Percentiles rank a stretch among this genome's conserved stretches.
Conservation (phyloP, 352 stramenopile genomes). For the Phytopythium mirpurense region DNA sequence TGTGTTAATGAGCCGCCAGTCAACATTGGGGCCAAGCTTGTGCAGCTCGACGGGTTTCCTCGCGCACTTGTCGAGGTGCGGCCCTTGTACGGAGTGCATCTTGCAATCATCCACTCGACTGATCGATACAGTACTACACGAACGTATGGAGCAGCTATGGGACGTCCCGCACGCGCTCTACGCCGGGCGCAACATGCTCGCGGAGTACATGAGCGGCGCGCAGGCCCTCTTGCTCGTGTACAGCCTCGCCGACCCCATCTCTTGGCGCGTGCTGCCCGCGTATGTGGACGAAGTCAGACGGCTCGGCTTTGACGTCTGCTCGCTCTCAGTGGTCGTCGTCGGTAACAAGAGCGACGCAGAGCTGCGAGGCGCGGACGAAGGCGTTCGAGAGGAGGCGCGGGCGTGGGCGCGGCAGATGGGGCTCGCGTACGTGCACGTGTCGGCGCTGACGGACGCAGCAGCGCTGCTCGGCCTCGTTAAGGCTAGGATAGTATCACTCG, state of each 20-base stretch:
- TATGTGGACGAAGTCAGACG: slow-evolving; percentile 17
- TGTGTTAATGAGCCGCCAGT: slow-evolving; percentile 16
- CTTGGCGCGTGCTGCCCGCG: slow-evolving; percentile 21
- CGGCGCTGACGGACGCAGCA: slow-evolving; percentile 5
- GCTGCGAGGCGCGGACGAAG: neutral
- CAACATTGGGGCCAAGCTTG: slow-evolving; percentile 47
- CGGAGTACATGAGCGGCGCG: slow-evolving; percentile 29
- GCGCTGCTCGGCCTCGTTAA: slow-evolving; percentile 19
- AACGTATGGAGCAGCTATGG: slow-evolving; percentile 46
- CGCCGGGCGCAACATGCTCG: slow-evolving; percentile 33
- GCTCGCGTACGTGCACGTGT: slow-evolving; percentile 14
- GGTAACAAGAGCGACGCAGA: slow-evolving; percentile 21
- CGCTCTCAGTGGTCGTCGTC: slow-evolving; percentile 19
- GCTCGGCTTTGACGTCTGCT: slow-evolving; percentile 8
- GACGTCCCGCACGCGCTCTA: slow-evolving; percentile 54
- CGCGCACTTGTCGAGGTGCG: slow-evolving; percentile 42
- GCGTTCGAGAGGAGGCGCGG: slow-evolving; percentile 3
- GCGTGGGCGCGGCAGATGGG: slow-evolving; percentile 15
- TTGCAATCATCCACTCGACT: too few species aligned
- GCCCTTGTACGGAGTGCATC: too few species aligned
- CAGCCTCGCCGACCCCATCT: slow-evolving; percentile 18
- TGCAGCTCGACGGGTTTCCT: slow-evolving; percentile 29
- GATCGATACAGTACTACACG: too few species aligned
- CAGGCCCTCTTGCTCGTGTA: slow-evolving; percentile 42
- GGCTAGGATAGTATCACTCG: too few species aligned